Evolutionary conservation across 106 monocot genomes (phyloP).

Genomic region (Chionographis japonica): DNA sequence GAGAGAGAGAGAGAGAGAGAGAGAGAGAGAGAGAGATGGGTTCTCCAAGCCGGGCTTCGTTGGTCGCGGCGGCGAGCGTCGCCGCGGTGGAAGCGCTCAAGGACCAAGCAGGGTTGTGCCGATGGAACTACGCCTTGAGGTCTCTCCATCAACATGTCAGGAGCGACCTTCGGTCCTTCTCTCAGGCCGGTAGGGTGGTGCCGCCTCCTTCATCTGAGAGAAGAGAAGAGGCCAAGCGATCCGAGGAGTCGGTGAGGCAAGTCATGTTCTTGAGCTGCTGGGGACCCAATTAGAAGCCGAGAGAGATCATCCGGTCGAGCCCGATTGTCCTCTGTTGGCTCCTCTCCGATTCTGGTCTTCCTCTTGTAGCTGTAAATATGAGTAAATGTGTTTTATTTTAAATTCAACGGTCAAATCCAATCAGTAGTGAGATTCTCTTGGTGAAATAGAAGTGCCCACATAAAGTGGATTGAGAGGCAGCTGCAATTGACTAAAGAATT

Average conservation of each 20-base stretch:
- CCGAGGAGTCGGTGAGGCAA: not conserved
- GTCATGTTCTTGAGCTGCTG: conserved; percentile 10
- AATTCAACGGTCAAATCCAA: too few relatives aligned
- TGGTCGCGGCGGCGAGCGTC: conserved; percentile 10
- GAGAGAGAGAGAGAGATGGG: not conserved
- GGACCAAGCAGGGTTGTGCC: conserved; percentile 14
- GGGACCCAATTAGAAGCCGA: conserved; percentile 11
- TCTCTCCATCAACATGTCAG: conserved; percentile 12
- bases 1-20: too few relatives aligned
- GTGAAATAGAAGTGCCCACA: too few relatives aligned
- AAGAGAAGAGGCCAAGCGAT: not conserved
- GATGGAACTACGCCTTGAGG: conserved; percentile 20
- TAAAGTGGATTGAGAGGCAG: too few relatives aligned
- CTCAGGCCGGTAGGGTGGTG: not conserved
- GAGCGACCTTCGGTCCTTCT: not conserved
- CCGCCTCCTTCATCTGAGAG: not conserved
- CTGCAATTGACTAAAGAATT: too few relatives aligned
- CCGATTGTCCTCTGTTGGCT: too few relatives aligned
- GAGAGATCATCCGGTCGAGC: too few relatives aligned
- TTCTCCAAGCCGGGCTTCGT: conserved; percentile 2
- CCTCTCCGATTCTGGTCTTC: too few relatives aligned
- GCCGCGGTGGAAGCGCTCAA: conserved; percentile 21
- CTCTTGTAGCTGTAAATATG: too few relatives aligned
- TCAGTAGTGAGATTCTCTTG: too few relatives aligned
- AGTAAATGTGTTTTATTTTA: too few relatives aligned